These are phyloP conservation scores for Metroxylon sagu DNA, from an alignment of 176 grass and related monocot genomes.

Conservation along the genomic window DNA sequence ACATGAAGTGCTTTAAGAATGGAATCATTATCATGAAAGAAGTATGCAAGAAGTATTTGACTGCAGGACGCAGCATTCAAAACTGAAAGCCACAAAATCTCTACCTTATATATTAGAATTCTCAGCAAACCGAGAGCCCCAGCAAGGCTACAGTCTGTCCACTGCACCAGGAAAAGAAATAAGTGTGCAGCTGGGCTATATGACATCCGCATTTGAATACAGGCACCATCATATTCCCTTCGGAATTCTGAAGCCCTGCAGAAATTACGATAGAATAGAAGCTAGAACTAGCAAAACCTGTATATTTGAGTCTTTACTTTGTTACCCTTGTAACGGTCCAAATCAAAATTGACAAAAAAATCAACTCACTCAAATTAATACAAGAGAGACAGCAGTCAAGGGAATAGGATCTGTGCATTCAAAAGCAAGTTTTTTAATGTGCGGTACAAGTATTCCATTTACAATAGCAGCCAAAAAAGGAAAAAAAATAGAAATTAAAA, in stretches of 20 bases:
- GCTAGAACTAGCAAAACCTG: background rate
- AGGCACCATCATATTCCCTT: constrained; percentile 65
- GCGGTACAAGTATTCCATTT: too few species aligned
- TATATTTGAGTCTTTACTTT: background rate
- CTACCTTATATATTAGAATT: constrained; percentile 80
- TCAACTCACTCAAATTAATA: too few species aligned
- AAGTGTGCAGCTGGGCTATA: constrained; percentile 66
- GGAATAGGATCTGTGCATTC: too few species aligned
- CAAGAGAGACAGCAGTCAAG: too few species aligned
- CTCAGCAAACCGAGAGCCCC: constrained; percentile 61
- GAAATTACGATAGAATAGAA: background rate
- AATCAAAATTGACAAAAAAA: too few species aligned
- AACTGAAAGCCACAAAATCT: background rate
- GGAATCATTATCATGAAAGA: too few species aligned
- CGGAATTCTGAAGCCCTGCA: constrained; percentile 68
- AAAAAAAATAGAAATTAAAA: too few species aligned
- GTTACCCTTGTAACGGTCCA: background rate
- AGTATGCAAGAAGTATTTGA: background rate
- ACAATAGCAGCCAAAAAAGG: too few species aligned
- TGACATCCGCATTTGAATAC: constrained; percentile 71
- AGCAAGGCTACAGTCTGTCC: constrained; percentile 67
- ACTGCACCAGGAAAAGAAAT: constrained; percentile 75
- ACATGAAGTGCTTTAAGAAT: too few species aligned
- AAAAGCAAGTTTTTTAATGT: too few species aligned
- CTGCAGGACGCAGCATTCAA: background rate